A percentile compares a stretch with the other conserved stretches of the same genome.
Conservation (phyloP, 352 stramenopile genomes). For the Pythium folliculosum region DNA sequence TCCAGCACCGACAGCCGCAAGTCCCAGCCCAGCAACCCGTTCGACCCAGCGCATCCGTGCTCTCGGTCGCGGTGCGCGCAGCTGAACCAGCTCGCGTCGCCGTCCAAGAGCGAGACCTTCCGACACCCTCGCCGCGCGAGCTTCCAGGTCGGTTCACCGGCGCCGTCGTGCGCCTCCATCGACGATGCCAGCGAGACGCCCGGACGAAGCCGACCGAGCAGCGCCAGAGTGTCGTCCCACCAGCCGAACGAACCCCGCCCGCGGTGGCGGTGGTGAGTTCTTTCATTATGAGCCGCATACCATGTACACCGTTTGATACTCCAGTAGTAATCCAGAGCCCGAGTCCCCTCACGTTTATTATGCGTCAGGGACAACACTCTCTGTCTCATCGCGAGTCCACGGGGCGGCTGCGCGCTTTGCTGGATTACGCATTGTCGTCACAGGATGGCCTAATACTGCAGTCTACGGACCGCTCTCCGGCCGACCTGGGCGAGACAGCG, state of each 20-base stretch:
- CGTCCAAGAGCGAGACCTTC: neutral
- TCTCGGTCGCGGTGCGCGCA: neutral
- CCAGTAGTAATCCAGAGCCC: no score
- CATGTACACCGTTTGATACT: neutral
- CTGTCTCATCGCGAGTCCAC: no score
- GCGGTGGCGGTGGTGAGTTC: slow-evolving; percentile 3
- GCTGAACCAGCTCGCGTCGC: neutral
- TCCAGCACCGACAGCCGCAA: neutral
- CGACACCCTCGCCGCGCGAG: neutral
- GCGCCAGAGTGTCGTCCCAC: neutral
- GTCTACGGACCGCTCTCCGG: neutral
- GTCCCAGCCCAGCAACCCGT: neutral
- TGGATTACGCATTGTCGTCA: no score
- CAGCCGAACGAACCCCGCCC: neutral
- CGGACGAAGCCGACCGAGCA: neutral
- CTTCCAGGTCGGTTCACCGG: neutral
- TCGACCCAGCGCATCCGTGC: neutral
- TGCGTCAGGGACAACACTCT: no score
- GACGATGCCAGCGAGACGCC: neutral
- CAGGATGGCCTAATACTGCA: neutral
- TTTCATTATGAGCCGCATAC: neutral
- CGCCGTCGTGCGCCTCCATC: neutral
- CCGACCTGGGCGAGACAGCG: neutral
- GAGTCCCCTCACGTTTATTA: no score
- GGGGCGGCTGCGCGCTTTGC: no score